A percentile compares a stretch with the other conserved stretches of the same genome.
phyloP scores from a whole-genome alignment of 768 basidiomycete species.

The Panaeolus cyanescens region DNA sequence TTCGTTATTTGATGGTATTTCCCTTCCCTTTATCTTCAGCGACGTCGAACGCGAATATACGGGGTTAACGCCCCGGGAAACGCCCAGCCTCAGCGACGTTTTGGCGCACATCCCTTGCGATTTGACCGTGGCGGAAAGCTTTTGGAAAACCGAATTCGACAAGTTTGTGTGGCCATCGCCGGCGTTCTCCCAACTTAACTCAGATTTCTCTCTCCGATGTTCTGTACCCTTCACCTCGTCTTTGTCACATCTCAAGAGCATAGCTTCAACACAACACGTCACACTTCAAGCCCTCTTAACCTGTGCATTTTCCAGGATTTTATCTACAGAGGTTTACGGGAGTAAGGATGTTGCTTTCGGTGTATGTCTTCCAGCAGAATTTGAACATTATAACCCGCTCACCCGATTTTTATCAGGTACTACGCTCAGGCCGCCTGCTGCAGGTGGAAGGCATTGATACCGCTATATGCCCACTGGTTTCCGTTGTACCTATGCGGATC shows the following conservation, averaged over 20 bases:
- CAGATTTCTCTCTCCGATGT: constrained; percentile 9
- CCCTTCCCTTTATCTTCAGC: constrained; percentile 27
- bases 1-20: constrained; percentile 34
- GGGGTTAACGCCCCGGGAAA: constrained; percentile 2
- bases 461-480: constrained; percentile 30
- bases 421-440: constrained; percentile 36
- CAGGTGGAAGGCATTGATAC: constrained; percentile 28
- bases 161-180: constrained; percentile 25
- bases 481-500: constrained; percentile 31
- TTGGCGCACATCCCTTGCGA: constrained; percentile 26
- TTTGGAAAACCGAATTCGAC: constrained; percentile 28
- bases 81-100: constrained; percentile 19
- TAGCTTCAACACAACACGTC: constrained; percentile 26
- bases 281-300: constrained; percentile 35
- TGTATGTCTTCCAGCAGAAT: constrained; percentile 19
- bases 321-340: constrained; percentile 26
- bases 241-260: constrained; percentile 23
- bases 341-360: constrained; percentile 32
- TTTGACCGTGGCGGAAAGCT: constrained; percentile 20
- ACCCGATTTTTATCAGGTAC: constrained; percentile 21
- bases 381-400: not conserved
- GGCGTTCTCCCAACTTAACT: not conserved
- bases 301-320: constrained; percentile 25
- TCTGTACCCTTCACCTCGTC: constrained; percentile 19
- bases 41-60: constrained; percentile 28